These are phyloP conservation scores for Fusarium cicatricum DNA, from an alignment of 2,329 filamentous ascomycete species.

Conservation along the genomic window DNA sequence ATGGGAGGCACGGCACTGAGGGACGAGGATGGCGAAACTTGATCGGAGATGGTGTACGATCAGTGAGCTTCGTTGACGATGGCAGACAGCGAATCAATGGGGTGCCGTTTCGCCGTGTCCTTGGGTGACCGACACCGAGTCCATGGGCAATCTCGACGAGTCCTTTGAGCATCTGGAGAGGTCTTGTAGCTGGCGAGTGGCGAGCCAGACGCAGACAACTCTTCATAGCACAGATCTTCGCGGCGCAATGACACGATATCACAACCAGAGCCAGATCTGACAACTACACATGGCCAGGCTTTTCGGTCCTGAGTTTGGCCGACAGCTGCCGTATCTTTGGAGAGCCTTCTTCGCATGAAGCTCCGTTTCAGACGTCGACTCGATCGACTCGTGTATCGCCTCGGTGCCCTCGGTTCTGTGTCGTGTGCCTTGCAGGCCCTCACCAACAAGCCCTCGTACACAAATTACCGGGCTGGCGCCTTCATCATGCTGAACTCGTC, in stretches of 20 bases:
- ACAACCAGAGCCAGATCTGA: neutral
- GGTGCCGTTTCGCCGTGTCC: neutral
- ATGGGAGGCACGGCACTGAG: neutral
- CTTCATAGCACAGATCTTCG: conserved; percentile 18
- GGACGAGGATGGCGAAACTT: neutral
- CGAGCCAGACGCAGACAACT: conserved; percentile 5
- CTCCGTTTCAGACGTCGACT: neutral
- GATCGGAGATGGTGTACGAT: conserved; percentile 12
- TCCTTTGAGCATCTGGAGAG: neutral
- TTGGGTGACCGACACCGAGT: conserved; percentile 11
- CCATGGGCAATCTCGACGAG: conserved; percentile 1
- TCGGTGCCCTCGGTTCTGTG: neutral
- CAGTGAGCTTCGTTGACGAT: conserved; percentile 1
- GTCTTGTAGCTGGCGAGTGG: neutral
- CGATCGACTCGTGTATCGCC: too few species aligned
- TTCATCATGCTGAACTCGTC: conserved; percentile 8
- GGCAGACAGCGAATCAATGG: neutral
- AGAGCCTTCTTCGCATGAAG: neutral
- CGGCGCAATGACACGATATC: conserved; percentile 11
- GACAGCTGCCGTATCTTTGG: neutral
- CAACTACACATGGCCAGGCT: neutral
- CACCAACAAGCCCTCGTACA: neutral
- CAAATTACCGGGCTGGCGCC: conserved; percentile 12
- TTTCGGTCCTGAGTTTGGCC: neutral
- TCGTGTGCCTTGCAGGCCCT: conserved; percentile 1